Base-by-base conservation (phyloP, 2,329 filamentous ascomycete species). In the Aureobasidium sp. region DNA sequence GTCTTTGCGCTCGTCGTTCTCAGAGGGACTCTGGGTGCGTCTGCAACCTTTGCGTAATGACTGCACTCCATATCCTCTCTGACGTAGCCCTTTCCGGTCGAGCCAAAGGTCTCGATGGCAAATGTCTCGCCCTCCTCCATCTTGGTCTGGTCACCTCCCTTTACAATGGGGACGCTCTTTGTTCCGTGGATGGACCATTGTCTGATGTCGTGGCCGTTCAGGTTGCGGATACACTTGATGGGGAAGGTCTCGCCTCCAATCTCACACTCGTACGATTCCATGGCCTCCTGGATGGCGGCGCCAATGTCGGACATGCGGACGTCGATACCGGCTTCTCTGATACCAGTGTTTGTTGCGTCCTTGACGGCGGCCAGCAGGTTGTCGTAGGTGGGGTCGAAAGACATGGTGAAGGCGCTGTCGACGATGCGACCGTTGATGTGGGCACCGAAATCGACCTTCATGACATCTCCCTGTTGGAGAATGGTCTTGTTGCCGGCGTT, bases 391-490 rank as follows among this genome's bases (percentile, higher is more conserved):
- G 82, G 83, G 67, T 92, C 86, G 69, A 89, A 92, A 0, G 87
- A 80, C 73, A 92, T 79, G 10, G 89, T 92, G 70, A 91, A 93
- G 6, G 89, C 89, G 65, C 84, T 88, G 75, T 93, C 88, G 61
- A 92, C 87, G 69, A 92, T 93, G 65, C 84, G 81, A 4, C 89
- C 89, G 68, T 88, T 89, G 68, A 92, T 81, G 70, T 93, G 89
- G 31, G 92, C 88, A 51, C 89, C 88, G 68, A 91, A 89, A 68
- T 93, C 88, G 8, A 92, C 85, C 73, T 90, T 92, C 81, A 93
- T 82, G 37, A 95, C 88, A 70, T 95, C 89, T 63, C 84, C 81
- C 69, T 88, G 78, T 61, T 94, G 77, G 35, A 91, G 74, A 67
- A 87, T 82, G 71, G 90, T 89, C 73, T 84, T 86, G 69, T 81